A percentile compares a stretch with the other conserved stretches of the same genome.
phyloP scores from a whole-genome alignment of 345 rosid species.

The Rhodamnia rubescens region DNA sequence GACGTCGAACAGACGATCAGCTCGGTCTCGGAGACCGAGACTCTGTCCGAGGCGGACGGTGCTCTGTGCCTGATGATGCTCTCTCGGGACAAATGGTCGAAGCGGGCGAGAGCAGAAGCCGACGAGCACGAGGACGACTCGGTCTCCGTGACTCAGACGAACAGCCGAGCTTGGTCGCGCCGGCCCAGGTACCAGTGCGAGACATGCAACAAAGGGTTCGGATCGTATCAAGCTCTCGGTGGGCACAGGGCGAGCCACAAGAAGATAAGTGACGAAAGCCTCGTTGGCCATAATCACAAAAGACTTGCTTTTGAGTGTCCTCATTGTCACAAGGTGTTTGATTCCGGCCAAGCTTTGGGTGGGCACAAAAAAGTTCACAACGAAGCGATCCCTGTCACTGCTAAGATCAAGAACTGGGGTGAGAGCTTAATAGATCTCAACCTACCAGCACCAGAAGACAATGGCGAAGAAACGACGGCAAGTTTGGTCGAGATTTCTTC shows the following conservation, averaged over 20 bases:
- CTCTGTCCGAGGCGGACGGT: not conserved
- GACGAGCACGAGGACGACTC: not conserved
- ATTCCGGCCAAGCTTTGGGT: constrained; percentile 53
- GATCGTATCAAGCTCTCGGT: constrained; percentile 56
- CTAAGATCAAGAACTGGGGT: not conserved
- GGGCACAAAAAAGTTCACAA: constrained; percentile 55
- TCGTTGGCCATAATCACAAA: not conserved
- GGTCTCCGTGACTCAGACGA: not conserved
- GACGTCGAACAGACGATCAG: not conserved
- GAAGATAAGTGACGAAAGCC: not conserved
- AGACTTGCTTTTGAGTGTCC: constrained; percentile 20
- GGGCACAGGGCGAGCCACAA: constrained; percentile 65
- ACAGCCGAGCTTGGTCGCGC: not conserved
- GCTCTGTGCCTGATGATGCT: constrained; percentile 34
- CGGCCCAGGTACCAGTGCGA: constrained; percentile 26
- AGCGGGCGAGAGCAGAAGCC: not conserved
- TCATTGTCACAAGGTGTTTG: constrained; percentile 31
- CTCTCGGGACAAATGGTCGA: constrained; percentile 24
- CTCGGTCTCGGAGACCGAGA: not conserved
- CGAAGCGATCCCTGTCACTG: not conserved
- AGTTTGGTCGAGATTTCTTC: not conserved
- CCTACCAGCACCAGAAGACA: constrained; percentile 15
- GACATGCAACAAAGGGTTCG: constrained; percentile 36
- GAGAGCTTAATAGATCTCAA: constrained; percentile 26
- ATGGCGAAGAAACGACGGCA: constrained; percentile 1